Base-by-base conservation (phyloP, 805 yeast species). In the Candida michaelii region DNA sequence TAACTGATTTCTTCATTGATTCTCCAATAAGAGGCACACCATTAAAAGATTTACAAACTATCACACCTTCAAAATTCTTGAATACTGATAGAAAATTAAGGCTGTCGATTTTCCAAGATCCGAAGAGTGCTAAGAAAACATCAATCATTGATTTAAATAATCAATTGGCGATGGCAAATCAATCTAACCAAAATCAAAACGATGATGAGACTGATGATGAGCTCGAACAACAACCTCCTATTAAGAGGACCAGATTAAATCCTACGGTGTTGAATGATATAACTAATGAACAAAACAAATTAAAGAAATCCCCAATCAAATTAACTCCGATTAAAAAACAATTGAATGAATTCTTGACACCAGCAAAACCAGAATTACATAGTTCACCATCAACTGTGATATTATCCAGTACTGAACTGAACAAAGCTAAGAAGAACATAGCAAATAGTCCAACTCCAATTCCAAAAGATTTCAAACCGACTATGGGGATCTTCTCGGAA, bases 341-440 rank as follows among this genome's bases (percentile, higher is more conserved):
- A 40, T 37, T 16, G 30, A 19, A 36, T 18, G 37, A 40, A 15
- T 62, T 60, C 44, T 55, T 54, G 29, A 68, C 73, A 1, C 73
- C 74, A 2, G 61, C 63, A 9, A 64, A 62, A 18, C 62, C 60
- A 10, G 59, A 56, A 14, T 55, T 54, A 15, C 52, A 49, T 5
- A 66, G 73, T 2, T 68, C 74, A 3, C 76, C 76, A 0, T 65
- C 73, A 2, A 70, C 76, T 1, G 73, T 69, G 9, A 63, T 70
- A 4, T 56, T 69, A 55, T 58, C 66, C 1, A 63, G 69, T 45
- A 24, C 29, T 11, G 63, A 62, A 1, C 44, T 46, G 2, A 58
- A 55, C 27, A 53, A 32, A 30, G 47, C 23, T 21, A 18, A 23
- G 24, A 39, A 41, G 15, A 12, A 6, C 12, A 30, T 44, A 7